These are phyloP conservation scores for Neonectria punicea DNA, from an alignment of 2,329 filamentous ascomycete genomes.

Conservation along the genomic window DNA sequence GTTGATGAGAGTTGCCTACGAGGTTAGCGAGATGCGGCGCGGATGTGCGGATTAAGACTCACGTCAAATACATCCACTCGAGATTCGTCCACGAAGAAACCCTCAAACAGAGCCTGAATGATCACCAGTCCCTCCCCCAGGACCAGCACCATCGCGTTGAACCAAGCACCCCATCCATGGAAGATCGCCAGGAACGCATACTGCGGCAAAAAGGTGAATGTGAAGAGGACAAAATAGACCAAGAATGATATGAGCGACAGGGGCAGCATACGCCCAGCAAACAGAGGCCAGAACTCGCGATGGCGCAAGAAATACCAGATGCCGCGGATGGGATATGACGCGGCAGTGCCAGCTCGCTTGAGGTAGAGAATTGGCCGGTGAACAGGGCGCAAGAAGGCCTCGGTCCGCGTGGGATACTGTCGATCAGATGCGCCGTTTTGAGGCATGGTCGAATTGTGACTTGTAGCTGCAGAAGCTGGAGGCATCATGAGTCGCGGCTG, in stretches of 20 bases:
- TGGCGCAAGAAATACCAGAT: constrained; percentile 84
- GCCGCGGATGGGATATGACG: constrained; percentile 72
- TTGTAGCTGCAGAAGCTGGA: constrained; percentile 7
- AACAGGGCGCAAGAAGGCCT: constrained; percentile 39
- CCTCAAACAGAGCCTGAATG: constrained; percentile 76
- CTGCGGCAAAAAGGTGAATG: constrained; percentile 89
- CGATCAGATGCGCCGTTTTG: constrained; percentile 18
- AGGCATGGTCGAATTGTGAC: constrained; percentile 31
- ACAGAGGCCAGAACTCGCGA: constrained; percentile 84
- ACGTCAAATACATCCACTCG: constrained; percentile 88
- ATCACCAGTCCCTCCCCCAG: constrained; percentile 84
- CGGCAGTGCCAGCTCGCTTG: constrained; percentile 56
- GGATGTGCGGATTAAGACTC: constrained; percentile 43
- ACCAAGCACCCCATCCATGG: constrained; percentile 87
- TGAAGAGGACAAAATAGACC: constrained; percentile 86
- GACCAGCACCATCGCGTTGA: constrained; percentile 87
- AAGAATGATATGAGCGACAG: constrained; percentile 83
- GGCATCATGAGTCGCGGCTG: constrained; percentile 27
- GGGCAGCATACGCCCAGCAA: constrained; percentile 80
- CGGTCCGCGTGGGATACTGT: constrained; percentile 26
- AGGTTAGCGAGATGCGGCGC: no score
- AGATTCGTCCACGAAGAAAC: constrained; percentile 83
- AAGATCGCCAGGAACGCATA: constrained; percentile 91
- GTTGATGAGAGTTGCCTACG: constrained; percentile 76
- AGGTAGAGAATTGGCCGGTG: constrained; percentile 55